Evolutionary conservation across 2,329 filamentous ascomycete genomes (phyloP).

Genomic region (Penicillium paneum): DNA sequence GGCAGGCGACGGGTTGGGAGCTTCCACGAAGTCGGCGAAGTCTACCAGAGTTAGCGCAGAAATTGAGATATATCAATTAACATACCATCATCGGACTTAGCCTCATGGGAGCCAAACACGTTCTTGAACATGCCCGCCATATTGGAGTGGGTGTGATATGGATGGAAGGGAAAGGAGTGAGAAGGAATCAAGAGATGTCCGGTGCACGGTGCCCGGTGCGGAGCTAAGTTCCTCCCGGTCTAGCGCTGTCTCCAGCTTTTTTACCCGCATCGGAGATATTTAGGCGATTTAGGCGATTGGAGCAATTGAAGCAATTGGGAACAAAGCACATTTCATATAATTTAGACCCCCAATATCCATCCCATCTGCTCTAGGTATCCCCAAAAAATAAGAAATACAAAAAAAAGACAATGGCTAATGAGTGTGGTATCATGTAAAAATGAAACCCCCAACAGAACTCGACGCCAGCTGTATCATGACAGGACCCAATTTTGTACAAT

Average conservation of each 20-base stretch:
- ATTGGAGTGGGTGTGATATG: slow-evolving; percentile 12
- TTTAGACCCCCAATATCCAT: neutral
- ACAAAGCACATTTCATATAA: neutral
- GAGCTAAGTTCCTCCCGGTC: slow-evolving; percentile 36
- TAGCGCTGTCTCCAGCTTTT: slow-evolving; percentile 43
- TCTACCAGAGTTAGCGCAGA: slow-evolving; percentile 54
- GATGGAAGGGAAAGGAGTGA: slow-evolving; percentile 25
- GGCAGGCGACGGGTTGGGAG: slow-evolving; percentile 61
- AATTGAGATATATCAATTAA: slow-evolving; percentile 14
- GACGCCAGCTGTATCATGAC: slow-evolving; percentile 27
- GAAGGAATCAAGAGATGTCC: slow-evolving; percentile 17
- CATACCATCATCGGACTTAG: slow-evolving; percentile 38
- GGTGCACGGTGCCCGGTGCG: slow-evolving; percentile 17
- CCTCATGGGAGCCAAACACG: slow-evolving; percentile 36
- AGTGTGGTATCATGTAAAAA: slow-evolving; percentile 33
- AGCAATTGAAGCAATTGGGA: neutral
- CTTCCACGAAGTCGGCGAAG: slow-evolving; percentile 89
- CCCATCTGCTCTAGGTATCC: neutral
- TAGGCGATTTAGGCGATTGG: neutral
- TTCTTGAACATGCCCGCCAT: slow-evolving; percentile 43
- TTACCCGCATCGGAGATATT: slow-evolving; percentile 10
- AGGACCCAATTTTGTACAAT: slow-evolving; percentile 27
- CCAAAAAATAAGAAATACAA: slow-evolving; percentile 8
- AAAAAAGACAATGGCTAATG: slow-evolving; percentile 12
- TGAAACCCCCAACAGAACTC: slow-evolving; percentile 16